These are phyloP conservation scores for Yamadazyma triangularis DNA, from an alignment of 1,139 yeast species.

Conservation along the genomic window DNA sequence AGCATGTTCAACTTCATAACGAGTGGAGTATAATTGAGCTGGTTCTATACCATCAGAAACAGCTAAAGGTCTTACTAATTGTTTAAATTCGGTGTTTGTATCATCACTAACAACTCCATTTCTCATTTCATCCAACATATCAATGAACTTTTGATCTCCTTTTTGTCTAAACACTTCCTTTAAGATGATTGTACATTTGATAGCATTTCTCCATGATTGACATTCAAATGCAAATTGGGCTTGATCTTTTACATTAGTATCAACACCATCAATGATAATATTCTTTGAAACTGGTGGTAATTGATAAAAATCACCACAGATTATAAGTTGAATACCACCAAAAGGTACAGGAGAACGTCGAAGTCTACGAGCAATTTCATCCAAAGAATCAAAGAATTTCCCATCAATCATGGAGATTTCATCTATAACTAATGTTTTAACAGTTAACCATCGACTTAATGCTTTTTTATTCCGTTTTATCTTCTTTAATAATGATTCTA, in stretches of 20 bases:
- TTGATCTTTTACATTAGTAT: slow-evolving; percentile 14
- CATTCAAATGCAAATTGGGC: slow-evolving; percentile 74
- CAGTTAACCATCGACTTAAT: slow-evolving; percentile 54
- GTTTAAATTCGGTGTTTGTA: slow-evolving; percentile 52
- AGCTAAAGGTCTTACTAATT: slow-evolving; percentile 51
- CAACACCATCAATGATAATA: slow-evolving; percentile 19
- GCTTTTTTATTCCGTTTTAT: slow-evolving; percentile 54
- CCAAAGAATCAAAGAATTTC: slow-evolving; percentile 63
- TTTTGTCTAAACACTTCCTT: slow-evolving; percentile 87
- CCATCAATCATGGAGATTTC: slow-evolving; percentile 92
- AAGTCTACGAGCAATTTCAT: slow-evolving; percentile 55
- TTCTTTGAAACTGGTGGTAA: slow-evolving; percentile 69
- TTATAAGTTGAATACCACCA: slow-evolving; percentile 83
- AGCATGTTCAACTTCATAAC: slow-evolving; percentile 79
- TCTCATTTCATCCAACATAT: slow-evolving; percentile 86
- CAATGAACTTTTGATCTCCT: slow-evolving; percentile 72
- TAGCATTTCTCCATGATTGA: slow-evolving; percentile 61
- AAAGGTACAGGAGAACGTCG: slow-evolving; percentile 56
- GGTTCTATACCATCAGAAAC: slow-evolving; percentile 73
- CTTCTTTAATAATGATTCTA: slow-evolving; percentile 33
- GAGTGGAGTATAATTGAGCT: slow-evolving; percentile 80
- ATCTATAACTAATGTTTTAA: slow-evolving; percentile 71
- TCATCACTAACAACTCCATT: slow-evolving; percentile 58
- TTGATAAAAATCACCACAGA: slow-evolving; percentile 90
- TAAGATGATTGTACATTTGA: slow-evolving; percentile 63